Evolutionary conservation across 2,329 filamentous ascomycete species (phyloP), one percentile per base, ranked within the genome.

Genomic region (Sphaceloma murrayae): DNA sequence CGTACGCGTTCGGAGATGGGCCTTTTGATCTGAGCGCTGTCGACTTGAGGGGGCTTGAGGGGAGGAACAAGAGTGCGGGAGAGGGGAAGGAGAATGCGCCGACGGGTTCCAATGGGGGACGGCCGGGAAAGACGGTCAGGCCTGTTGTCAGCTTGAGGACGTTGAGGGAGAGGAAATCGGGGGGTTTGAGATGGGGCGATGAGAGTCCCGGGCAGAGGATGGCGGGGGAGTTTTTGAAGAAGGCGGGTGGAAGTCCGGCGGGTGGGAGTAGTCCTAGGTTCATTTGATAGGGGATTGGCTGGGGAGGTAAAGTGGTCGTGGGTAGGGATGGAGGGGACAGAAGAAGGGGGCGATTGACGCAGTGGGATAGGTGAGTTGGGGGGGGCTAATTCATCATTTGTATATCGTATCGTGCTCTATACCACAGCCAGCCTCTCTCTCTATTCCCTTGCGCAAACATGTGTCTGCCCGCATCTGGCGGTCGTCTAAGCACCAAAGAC

Each of bases 1-100:
- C 59, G 2, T 62, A 62, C 32, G 59, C 56, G 7, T 36, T 30
- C 18, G n/a, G n/a, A n/a, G n/a, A n/a, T n/a, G n/a, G 9, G n/a
- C 13, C 34, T 18, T 17, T 13, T 38, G 13, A 19, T 8, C 9
- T 7, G 9, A 18, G 40, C n/a, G 42, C 48, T 24, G 48, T 5
- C 54, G 51, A 16, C 55, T 54, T 3, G 54, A 53, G 5, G 17
- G 40, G 7, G 40, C 21, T 1, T 43, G 11, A 13, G 40, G 40
- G 21, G 30, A 32, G n/a, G 24, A 11, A 53, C 51, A 38, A 47
- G 57, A 50, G 55, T 54, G 34, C 56, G 52, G 7, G 48, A 52
- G 33, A 57, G 54, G 57, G 48, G 5, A 51, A 48, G 36, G 52
- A 51, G 43, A 46, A 46, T 32, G 39, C 19, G 17, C 13, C 5